Percentiles rank a stretch among this genome's conserved stretches.
Conservation (phyloP, 148 eudicot genomes). For the Rhododendron williamsianum region DNA sequence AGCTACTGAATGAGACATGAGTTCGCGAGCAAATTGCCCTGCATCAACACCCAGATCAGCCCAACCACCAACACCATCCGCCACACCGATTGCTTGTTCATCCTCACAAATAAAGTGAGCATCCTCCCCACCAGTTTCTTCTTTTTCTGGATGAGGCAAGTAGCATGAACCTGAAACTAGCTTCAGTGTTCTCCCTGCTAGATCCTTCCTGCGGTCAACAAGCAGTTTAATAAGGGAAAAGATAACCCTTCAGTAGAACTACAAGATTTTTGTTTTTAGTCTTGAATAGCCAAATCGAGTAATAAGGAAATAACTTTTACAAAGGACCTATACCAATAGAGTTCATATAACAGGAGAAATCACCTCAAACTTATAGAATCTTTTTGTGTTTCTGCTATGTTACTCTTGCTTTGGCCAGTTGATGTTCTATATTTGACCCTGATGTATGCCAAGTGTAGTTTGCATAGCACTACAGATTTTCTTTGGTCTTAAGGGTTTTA, state of each 20-base stretch:
- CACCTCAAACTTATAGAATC: neutral
- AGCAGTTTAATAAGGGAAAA: constrained; percentile 12
- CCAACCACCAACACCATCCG: constrained; percentile 83
- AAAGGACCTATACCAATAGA: neutral
- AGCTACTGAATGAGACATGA: constrained; percentile 56
- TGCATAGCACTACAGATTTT: neutral
- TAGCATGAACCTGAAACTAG: constrained; percentile 55
- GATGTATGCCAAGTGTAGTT: neutral
- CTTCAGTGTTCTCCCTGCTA: constrained; percentile 31
- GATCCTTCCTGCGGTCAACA: constrained; percentile 33
- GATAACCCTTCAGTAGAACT: neutral
- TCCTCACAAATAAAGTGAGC: constrained; percentile 64
- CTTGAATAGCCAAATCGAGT: neutral
- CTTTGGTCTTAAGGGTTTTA: neutral
- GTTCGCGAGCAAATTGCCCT: constrained; percentile 54
- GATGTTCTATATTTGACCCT: neutral
- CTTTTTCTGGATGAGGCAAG: constrained; percentile 65
- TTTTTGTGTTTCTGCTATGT: neutral
- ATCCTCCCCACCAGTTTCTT: constrained; percentile 64
- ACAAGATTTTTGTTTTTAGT: neutral
- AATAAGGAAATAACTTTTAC: neutral
- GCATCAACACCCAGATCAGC: constrained; percentile 59
- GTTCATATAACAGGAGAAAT: neutral
- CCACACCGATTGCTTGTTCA: constrained; percentile 52
- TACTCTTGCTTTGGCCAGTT: neutral